Conservation (phyloP, 2,329 filamentous ascomycete species). For the Elsinoe batatas region DNA sequence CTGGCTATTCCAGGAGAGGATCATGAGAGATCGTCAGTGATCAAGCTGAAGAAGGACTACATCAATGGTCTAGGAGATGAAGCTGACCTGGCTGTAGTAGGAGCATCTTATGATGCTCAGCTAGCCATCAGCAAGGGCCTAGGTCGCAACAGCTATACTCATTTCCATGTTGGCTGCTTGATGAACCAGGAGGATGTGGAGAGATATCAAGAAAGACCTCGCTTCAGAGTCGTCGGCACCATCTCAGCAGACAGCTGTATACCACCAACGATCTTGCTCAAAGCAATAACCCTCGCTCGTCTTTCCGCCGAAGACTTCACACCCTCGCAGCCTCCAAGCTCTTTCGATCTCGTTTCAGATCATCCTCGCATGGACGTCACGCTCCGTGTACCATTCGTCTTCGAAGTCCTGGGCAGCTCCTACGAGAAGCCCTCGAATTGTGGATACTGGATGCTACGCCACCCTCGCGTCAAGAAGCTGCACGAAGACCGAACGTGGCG, state of each 20-base stretch:
- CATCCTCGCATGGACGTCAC: constrained; percentile 34
- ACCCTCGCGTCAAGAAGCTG: constrained; percentile 65
- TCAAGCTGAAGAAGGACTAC: constrained; percentile 87
- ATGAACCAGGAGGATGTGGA: constrained; percentile 54
- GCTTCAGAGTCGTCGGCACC: constrained; percentile 56
- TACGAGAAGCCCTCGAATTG: constrained; percentile 64
- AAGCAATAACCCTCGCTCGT: constrained; percentile 34
- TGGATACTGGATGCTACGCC: constrained; percentile 63
- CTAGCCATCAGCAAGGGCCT: constrained; percentile 42
- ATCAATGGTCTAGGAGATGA: constrained; percentile 68
- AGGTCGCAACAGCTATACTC: constrained; percentile 52
- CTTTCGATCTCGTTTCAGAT: constrained; percentile 19
- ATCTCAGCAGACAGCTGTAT: constrained; percentile 39
- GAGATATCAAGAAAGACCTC: constrained; percentile 43
- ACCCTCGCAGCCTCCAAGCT: constrained; percentile 16
- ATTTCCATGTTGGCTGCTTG: constrained; percentile 71
- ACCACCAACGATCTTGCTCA: constrained; percentile 33
- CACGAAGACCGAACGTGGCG: constrained; percentile 63
- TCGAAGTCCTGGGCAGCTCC: constrained; percentile 69
- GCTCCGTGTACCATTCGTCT: constrained; percentile 64
- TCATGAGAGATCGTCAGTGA: constrained; percentile 30
- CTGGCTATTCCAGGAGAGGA: constrained; percentile 36
- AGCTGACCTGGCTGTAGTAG: constrained; percentile 72
- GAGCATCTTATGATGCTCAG: constrained; percentile 58
- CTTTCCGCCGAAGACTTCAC: constrained; percentile 28